phyloP scores from a whole-genome alignment of 805 yeast species.

The Lipomyces starkeyi region DNA sequence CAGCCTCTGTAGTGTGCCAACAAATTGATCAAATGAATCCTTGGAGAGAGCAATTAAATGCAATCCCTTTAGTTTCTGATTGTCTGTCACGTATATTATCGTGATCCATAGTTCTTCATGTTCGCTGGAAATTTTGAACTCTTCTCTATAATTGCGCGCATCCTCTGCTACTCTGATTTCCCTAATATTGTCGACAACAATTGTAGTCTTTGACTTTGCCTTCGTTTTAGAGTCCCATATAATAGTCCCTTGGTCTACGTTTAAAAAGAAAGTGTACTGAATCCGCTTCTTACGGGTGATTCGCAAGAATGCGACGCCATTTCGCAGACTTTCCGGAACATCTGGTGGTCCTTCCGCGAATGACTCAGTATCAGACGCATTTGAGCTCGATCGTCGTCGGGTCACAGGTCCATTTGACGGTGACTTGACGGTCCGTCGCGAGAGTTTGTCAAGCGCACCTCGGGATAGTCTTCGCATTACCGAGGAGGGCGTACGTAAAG shows the following conservation, averaged over 20 bases:
- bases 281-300: slow-evolving; percentile 74
- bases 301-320: slow-evolving; percentile 68
- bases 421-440: slow-evolving; percentile 18
- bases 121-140: slow-evolving; percentile 72
- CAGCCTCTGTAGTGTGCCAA: slow-evolving; percentile 61
- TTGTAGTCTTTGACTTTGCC: slow-evolving; percentile 28
- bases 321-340: slow-evolving; percentile 56
- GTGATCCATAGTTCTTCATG: slow-evolving; percentile 77
- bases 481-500: slow-evolving; percentile 22
- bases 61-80: slow-evolving; percentile 71
- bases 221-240: slow-evolving; percentile 60
- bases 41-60: slow-evolving; percentile 71
- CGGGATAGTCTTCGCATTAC: slow-evolving; percentile 37
- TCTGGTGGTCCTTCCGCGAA: slow-evolving; percentile 42
- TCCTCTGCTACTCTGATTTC: slow-evolving; percentile 67
- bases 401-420: slow-evolving; percentile 20
- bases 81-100: slow-evolving; percentile 67
- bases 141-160: slow-evolving; percentile 86
- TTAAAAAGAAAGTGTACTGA: slow-evolving; percentile 61
- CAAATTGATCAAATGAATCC: slow-evolving; percentile 59
- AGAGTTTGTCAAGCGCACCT: slow-evolving; percentile 34
- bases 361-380: slow-evolving; percentile 25
- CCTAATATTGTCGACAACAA: slow-evolving; percentile 67
- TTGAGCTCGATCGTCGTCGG: slow-evolving; percentile 12
- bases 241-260: slow-evolving; percentile 59